phyloP scores from a whole-genome alignment of 768 basidiomycete genomes.

The Saitozyma podzolica region DNA sequence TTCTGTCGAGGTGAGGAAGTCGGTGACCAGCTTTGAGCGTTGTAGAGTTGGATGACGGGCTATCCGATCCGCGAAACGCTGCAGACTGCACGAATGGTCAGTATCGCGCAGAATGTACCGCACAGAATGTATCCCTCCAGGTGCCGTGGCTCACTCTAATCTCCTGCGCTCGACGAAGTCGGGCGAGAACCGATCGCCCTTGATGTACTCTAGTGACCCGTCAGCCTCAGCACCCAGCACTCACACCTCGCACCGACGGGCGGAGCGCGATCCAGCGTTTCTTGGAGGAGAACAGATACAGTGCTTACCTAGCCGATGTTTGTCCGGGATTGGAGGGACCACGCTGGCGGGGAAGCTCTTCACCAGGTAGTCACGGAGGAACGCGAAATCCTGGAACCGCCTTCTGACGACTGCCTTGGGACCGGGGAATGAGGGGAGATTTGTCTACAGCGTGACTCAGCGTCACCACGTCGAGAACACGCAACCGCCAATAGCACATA shows the following conservation, averaged over 20 bases:
- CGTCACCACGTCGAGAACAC: constrained; percentile 2
- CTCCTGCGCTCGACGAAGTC: constrained; percentile 95
- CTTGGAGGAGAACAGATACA: no score
- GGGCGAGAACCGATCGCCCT: constrained; percentile 93
- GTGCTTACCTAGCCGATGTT: constrained; percentile 83
- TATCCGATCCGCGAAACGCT: constrained; percentile 86
- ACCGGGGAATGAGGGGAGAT: constrained; percentile 79
- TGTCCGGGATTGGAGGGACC: constrained; percentile 94
- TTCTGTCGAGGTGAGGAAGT: constrained; percentile 96
- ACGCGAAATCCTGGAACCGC: constrained; percentile 96
- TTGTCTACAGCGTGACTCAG: constrained; percentile 63
- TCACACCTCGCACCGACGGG: no score
- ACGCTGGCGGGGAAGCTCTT: constrained; percentile 96
- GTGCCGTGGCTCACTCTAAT: constrained; percentile 71
- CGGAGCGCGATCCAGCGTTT: no score
- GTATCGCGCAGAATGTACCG: no score
- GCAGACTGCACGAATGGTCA: constrained; percentile 62
- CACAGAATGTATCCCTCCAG: no score
- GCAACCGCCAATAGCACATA: not conserved
- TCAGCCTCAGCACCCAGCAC: not conserved
- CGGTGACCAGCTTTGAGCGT: constrained; percentile 82
- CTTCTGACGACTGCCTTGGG: constrained; percentile 60
- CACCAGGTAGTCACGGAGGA: constrained; percentile 80
- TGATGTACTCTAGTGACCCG: constrained; percentile 76
- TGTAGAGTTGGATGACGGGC: constrained; percentile 93